Conservation (phyloP, 2,329 filamentous ascomycete genomes). For the Cladophialophora bantiana region DNA sequence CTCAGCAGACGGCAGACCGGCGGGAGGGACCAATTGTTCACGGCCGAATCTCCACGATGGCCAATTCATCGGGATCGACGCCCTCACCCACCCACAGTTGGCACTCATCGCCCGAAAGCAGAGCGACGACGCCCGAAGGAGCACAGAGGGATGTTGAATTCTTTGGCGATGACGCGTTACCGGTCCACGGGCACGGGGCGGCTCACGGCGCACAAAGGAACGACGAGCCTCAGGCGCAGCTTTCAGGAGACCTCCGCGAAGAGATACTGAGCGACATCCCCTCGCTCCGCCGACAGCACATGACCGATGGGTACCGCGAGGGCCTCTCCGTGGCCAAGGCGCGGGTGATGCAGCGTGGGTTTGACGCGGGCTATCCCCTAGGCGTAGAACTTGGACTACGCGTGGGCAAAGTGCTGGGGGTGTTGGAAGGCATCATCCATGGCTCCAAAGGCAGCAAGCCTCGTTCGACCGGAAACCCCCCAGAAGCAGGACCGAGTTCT, state of each 20-base stretch:
- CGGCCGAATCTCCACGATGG: not conserved
- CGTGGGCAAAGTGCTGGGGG: conserved; percentile 76
- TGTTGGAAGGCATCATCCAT: conserved; percentile 73
- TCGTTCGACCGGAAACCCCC: not conserved
- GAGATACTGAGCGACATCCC: conserved; percentile 69
- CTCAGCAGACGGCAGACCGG: not conserved
- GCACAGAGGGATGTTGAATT: conserved; percentile 33
- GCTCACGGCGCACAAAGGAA: not conserved
- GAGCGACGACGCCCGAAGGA: conserved; percentile 35
- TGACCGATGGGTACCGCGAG: conserved; percentile 88
- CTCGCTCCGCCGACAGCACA: conserved; percentile 76
- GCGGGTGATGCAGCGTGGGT: conserved; percentile 79
- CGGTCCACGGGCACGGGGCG: conserved; percentile 26
- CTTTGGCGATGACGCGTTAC: conserved; percentile 36
- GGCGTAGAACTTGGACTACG: conserved; percentile 80
- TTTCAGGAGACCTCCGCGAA: not conserved
- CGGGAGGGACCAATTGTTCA: not conserved
- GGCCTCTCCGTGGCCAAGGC: conserved; percentile 80
- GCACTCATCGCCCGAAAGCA: conserved; percentile 28
- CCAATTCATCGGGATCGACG: not conserved
- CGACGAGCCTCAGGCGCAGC: not conserved
- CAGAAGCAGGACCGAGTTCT: not conserved
- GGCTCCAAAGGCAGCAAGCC: conserved; percentile 44
- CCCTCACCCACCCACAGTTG: conserved; percentile 12
- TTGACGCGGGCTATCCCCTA: conserved; percentile 87